Percentiles rank a stretch among this genome's conserved stretches.
These are phyloP conservation scores for Fusarium marasasianum DNA, from an alignment of 2,329 filamentous ascomycete genomes.

Conservation along the genomic window DNA sequence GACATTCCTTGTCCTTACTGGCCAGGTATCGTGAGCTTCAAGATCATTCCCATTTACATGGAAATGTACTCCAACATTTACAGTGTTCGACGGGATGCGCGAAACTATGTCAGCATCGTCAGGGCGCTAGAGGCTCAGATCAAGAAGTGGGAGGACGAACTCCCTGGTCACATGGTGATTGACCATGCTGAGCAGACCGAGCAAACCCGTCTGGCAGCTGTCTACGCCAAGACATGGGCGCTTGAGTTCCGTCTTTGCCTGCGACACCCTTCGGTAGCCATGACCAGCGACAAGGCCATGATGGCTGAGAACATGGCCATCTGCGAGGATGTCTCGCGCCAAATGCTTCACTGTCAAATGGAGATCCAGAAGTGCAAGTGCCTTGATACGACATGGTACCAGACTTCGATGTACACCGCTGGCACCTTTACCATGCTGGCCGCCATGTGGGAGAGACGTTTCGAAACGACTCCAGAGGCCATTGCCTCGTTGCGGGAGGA, in stretches of 20 bases:
- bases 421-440: conserved; percentile 79
- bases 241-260: conserved; percentile 69
- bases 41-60: conserved; percentile 72
- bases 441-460: conserved; percentile 72
- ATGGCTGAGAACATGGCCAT: conserved; percentile 71
- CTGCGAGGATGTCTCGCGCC: conserved; percentile 72
- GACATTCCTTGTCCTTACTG: conserved; percentile 72
- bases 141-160: conserved; percentile 67
- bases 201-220: conserved; percentile 59
- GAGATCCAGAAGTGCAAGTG: conserved; percentile 71
- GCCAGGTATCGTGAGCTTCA: conserved; percentile 72
- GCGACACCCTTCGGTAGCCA: conserved; percentile 68
- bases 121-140: conserved; percentile 72
- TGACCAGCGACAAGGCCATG: conserved; percentile 62
- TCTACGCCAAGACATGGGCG: conserved; percentile 63
- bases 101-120: conserved; percentile 71
- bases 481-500: conserved; percentile 69
- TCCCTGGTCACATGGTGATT: conserved; percentile 68
- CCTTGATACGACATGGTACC: conserved; percentile 82
- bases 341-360: conserved; percentile 69
- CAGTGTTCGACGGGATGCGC: conserved; percentile 69
- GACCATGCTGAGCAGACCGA: conserved; percentile 54
- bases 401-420: conserved; percentile 75
- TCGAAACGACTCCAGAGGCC: conserved; percentile 66
- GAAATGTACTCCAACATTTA: conserved; percentile 84